phyloP scores from a whole-genome alignment of 257 asterid genomes.

The Anisodus tanguticus region DNA sequence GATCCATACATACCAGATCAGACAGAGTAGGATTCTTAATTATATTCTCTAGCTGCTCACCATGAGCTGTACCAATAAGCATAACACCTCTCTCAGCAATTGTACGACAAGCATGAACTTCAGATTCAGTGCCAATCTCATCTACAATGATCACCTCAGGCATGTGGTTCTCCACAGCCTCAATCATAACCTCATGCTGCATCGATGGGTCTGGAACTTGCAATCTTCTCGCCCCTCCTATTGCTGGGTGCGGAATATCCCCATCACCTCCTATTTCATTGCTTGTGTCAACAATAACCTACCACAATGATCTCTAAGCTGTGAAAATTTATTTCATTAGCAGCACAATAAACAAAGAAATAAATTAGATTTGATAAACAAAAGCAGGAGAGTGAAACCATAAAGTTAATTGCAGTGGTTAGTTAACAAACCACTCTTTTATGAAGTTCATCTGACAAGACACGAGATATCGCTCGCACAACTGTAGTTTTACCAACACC shows the following conservation, averaged over 20 bases:
- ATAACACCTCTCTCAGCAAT: constrained; percentile 87
- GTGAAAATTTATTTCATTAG: constrained; percentile 6
- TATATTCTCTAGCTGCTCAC: constrained; percentile 64
- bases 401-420: constrained; percentile 6
- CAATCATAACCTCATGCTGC: constrained; percentile 81
- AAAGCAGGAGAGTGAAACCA: constrained; percentile 21
- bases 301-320: constrained; percentile 18
- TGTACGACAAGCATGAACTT: constrained; percentile 77
- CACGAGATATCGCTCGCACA: constrained; percentile 73
- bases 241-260: constrained; percentile 80
- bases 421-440: constrained; percentile 78
- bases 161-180: constrained; percentile 91
- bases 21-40: constrained; percentile 66
- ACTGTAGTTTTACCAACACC: constrained; percentile 85
- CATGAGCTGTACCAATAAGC: constrained; percentile 91
- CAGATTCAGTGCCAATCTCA: constrained; percentile 80
- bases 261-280: constrained; percentile 88
- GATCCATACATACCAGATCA: constrained; percentile 61
- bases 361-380: background rate
- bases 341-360: background rate
- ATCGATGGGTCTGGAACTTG: constrained; percentile 70
- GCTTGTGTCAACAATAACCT: constrained; percentile 85
- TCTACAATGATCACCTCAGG: constrained; percentile 85
- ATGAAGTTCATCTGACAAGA: constrained; percentile 67
- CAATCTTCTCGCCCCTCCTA: constrained; percentile 78